Evolutionary conservation across 352 stramenopile genomes (phyloP), one percentile per base, ranked within the genome.

Genomic region (Paralagenidium karlingii): DNA sequence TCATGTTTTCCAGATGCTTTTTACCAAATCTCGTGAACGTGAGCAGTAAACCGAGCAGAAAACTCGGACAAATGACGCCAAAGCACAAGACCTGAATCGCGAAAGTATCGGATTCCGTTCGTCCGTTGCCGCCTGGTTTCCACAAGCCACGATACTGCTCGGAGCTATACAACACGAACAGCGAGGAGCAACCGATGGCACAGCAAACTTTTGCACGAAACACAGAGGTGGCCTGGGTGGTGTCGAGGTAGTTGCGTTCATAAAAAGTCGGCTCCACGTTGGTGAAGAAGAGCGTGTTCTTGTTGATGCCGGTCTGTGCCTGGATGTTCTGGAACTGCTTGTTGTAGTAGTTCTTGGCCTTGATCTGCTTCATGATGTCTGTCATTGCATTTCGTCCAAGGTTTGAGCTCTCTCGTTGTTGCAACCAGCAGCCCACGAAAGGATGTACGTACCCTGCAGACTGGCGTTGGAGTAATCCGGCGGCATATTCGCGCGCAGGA

Each of bases 301-400:
- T 58, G 41, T 46, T 57, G 68, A 87, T 87, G 34, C 62, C 71
- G 9, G 71, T 82, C 40, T 83, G 74, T 48, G 76, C 54, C 54
- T 87, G 74, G 44, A 87, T 80, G 29, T 66, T 65, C 41, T 80
- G 69, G 56, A 87, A 87, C 53, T 87, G 74, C 36, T 71, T 38
- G 34, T 67, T 79, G 52, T 78, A 83, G 51, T 82, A 87, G 34
- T 74, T 70, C 43, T 84, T 82, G 39, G 65, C 68, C 38, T 75
- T 75, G 45, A 84, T 84, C 37, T 80, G 58, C 40, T 82, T 81
- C 59, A 87, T 80, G 41, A 82, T 87, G 34, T 78, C 65, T 76
- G n/a, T n/a, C n/a, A n/a, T n/a, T n/a, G n/a, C n/a, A n/a, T n/a
- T n/a, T n/a, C n/a, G n/a, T n/a, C 36, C 18, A 43, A n/a, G 13